Evolutionary conservation across 768 basidiomycete species (phyloP).

Genomic region (Leccinellum rugosiceps): DNA sequence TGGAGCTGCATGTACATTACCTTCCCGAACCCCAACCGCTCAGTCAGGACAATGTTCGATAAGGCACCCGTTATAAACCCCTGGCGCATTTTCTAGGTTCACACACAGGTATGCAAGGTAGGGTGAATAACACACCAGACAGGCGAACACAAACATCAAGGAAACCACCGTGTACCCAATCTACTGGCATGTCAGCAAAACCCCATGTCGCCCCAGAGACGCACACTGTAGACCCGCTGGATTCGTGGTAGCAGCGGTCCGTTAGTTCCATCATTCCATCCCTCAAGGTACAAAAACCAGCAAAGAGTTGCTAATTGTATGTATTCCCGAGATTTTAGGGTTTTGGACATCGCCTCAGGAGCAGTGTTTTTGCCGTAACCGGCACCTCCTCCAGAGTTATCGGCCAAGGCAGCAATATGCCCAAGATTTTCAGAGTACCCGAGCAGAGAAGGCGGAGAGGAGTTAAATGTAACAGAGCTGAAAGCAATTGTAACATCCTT

Average conservation of each 20-base stretch:
- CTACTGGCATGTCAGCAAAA: slow-evolving; percentile 27
- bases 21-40: slow-evolving; percentile 43
- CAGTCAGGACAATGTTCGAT: slow-evolving; percentile 43
- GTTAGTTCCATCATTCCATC: slow-evolving; percentile 77
- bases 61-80: slow-evolving; percentile 45
- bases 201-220: background rate
- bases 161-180: slow-evolving; percentile 52
- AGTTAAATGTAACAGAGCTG: background rate
- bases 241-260: slow-evolving; percentile 76
- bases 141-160: slow-evolving; percentile 51
- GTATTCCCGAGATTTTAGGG: slow-evolving; percentile 13
- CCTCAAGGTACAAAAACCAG: slow-evolving; percentile 56
- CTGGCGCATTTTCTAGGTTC: slow-evolving; percentile 23
- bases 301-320: slow-evolving; percentile 57
- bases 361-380: background rate
- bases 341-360: slow-evolving; percentile 3
- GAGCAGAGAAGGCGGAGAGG: slow-evolving; percentile 3
- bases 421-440: slow-evolving; percentile 4
- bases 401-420: background rate
- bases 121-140: slow-evolving; percentile 32
- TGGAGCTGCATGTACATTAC: slow-evolving; percentile 15
- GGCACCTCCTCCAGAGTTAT: background rate
- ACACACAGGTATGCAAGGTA: background rate
- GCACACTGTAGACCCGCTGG: slow-evolving; percentile 51
- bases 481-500: slow-evolving; percentile 1